Evolutionary conservation across 805 yeast species (phyloP), one percentile per base, ranked within the genome.

Genomic region (Suhomyces vadensis): DNA sequence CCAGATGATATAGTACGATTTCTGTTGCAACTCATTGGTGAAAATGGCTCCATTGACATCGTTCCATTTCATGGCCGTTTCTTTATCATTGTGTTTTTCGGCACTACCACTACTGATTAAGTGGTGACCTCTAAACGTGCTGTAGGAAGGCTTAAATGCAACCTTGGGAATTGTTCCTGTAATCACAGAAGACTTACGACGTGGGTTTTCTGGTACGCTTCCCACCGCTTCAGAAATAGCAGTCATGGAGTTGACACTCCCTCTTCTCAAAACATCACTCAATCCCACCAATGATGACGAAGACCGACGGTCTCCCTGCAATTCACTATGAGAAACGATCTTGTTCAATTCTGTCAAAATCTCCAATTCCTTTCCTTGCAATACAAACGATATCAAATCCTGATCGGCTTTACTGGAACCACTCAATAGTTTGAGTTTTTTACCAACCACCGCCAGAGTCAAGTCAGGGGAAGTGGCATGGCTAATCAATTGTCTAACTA

Each of bases 21-120:
- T 67, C 35, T 63, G 63, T 49, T 64, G 75, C 39, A 64, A 56
- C 13, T 66, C 68, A 45, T 70, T 70, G 37, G 71, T 63, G 46
- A 69, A 52, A 5, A 70, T 54, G n/a, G 73, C 74, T 8, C 75
- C 75, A 33, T 57, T 53, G 27, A 65, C 52, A 20, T 59, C 54
- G 9, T 56, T 47, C 33, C 27, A 37, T 4, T 31, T 10, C 17
- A 24, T 16, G 8, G 37, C 23, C 3, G 35, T 4, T n/a, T 35
- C 35, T n/a, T 8, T 9, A 6, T 25, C 35, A 1, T 8, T 6
- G n/a, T 7, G 9, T 5, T 25, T 31, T 5, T 17, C 35, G 8
- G 35, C 35, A 11, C 20, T 10, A 6, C 14, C 31, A 3, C 5
- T 17, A 3, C 3, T 13, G 9, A 31, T 9, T 6, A 31, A 23